A percentile compares a stretch with the other conserved stretches of the same genome.
Conservation (phyloP, 805 yeast genomes). For the Wickerhamomyces silvicola region DNA sequence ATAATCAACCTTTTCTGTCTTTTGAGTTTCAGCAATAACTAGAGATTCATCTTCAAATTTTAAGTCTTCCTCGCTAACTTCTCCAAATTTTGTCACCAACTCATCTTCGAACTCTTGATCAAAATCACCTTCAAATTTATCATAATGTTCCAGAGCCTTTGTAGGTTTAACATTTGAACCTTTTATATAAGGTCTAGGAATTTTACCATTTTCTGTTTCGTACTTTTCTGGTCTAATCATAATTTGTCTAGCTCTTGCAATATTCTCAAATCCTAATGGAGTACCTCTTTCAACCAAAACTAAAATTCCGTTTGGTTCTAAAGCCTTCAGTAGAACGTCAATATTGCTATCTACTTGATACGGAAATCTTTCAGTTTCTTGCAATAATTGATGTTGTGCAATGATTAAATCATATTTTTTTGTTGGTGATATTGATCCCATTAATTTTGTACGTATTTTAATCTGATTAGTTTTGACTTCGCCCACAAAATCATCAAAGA, state of each 20-base stretch:
- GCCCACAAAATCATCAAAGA: conserved; percentile 35
- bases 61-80: conserved; percentile 35
- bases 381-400: conserved; percentile 70
- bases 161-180: conserved; percentile 34
- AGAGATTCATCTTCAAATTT: conserved; percentile 39
- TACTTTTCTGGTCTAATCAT: conserved; percentile 80
- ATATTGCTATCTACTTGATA: conserved; percentile 64
- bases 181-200: conserved; percentile 62
- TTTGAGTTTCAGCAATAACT: conserved; percentile 9
- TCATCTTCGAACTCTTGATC: conserved; percentile 21
- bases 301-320: conserved; percentile 75
- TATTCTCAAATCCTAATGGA: conserved; percentile 79
- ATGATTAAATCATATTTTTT: conserved; percentile 74
- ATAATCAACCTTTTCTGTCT: conserved; percentile 20
- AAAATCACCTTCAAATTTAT: conserved; percentile 11
- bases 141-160: conserved; percentile 12
- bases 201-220: conserved; percentile 47
- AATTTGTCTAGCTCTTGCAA: conserved; percentile 86
- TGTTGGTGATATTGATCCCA: conserved; percentile 39
- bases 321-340: conserved; percentile 48
- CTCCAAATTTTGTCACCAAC: conserved; percentile 35
- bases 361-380: conserved; percentile 56
- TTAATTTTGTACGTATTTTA: conserved; percentile 46
- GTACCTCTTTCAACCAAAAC: conserved; percentile 85
- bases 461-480: conserved; percentile 52